Evolutionary conservation across 768 basidiomycete genomes (phyloP).

Genomic region (Pulveroboletus sp.): DNA sequence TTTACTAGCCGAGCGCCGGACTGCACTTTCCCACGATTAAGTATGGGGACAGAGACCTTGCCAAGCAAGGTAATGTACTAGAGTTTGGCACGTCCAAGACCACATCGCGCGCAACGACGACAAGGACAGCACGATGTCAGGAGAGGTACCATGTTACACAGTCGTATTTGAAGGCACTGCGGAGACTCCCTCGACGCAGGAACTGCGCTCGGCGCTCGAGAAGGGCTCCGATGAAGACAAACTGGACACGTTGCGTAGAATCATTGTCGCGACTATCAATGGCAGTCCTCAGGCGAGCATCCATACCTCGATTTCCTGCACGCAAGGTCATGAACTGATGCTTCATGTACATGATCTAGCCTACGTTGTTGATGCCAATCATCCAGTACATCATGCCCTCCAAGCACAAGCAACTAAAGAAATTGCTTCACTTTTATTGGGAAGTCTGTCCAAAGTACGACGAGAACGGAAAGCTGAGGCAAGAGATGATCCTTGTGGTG

Average conservation of each 20-base stretch:
- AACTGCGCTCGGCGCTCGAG: constrained; percentile 79
- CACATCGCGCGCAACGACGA: constrained; percentile 13
- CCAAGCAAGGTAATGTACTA: no score
- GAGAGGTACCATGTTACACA: constrained; percentile 73
- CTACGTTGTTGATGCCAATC: constrained; percentile 93
- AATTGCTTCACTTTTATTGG: constrained; percentile 93
- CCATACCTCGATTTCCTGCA: not conserved
- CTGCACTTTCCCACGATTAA: no score
- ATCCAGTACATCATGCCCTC: constrained; percentile 98
- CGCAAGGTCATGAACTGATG: not conserved
- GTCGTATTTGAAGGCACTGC: constrained; percentile 68
- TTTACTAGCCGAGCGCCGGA: no score
- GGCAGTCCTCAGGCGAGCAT: constrained; percentile 81
- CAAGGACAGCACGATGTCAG: constrained; percentile 21
- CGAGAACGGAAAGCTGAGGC: constrained; percentile 94
- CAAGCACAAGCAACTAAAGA: constrained; percentile 94
- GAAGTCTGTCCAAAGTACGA: constrained; percentile 98
- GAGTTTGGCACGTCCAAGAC: no score
- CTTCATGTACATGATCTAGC: constrained; percentile 41
- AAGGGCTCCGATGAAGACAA: constrained; percentile 97
- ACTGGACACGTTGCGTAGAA: constrained; percentile 91
- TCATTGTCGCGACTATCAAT: constrained; percentile 91
- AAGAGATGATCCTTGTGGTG: constrained; percentile 99
- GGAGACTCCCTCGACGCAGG: constrained; percentile 76
- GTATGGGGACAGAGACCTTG: no score